phyloP scores from a whole-genome alignment of 495 filamentous ascomycete genomes.

The Trichocladium antarcticum region DNA sequence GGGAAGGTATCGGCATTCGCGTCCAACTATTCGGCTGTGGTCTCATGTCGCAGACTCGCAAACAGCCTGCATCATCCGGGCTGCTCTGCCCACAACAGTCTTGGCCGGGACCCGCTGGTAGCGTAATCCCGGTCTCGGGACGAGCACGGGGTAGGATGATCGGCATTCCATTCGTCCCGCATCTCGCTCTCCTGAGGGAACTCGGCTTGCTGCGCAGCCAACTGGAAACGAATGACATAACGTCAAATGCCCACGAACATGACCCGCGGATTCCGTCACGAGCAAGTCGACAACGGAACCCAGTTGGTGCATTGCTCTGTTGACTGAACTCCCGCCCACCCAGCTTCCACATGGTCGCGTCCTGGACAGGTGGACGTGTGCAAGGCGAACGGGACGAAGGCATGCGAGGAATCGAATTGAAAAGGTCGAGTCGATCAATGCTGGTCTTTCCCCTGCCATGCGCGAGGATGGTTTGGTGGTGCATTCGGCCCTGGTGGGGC shows the following conservation, averaged over 20 bases:
- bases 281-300: not conserved
- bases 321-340: not conserved
- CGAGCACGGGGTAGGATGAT: conserved; percentile 11
- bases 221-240: conserved; percentile 33
- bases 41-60: not conserved
- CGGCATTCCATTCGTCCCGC: conserved; percentile 11
- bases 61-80: conserved; percentile 8
- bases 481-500: conserved; percentile 10
- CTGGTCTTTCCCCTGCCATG: not conserved
- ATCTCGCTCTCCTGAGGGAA: not conserved
- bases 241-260: conserved; percentile 32
- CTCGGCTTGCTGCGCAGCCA: conserved; percentile 4
- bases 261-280: conserved; percentile 11
- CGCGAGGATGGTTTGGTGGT: conserved; percentile 4
- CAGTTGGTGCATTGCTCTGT: not conserved
- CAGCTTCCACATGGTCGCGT: conserved; percentile 7
- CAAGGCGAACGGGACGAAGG: not conserved
- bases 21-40: not conserved
- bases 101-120: conserved; percentile 7
- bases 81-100: not conserved
- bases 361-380: not conserved
- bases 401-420: not conserved
- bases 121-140: conserved; percentile 15
- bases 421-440: not conserved
- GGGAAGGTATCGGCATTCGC: not conserved